Conservation (phyloP, 2,329 filamentous ascomycete genomes). For the Celoporthe dispersa region DNA sequence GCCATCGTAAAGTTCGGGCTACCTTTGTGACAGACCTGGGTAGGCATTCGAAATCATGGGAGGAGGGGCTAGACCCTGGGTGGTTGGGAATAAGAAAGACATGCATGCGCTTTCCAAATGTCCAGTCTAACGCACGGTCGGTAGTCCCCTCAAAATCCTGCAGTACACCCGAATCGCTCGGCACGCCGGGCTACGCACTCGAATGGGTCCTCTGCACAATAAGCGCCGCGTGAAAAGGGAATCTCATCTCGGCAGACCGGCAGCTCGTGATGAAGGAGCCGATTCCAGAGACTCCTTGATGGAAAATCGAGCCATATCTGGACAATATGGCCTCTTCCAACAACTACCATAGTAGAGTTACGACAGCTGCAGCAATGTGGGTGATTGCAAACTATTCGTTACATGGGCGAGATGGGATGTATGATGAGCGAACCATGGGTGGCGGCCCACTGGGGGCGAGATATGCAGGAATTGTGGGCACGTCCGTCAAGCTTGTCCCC, state of each 20-base stretch:
- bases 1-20: background rate
- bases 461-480: constrained; percentile 14
- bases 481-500: constrained; percentile 9
- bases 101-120: background rate
- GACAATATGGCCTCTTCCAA: constrained; percentile 2
- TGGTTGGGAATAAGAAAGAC: background rate
- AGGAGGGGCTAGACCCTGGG: background rate
- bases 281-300: background rate
- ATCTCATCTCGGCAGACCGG: background rate
- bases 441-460: background rate
- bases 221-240: constrained; percentile 5
- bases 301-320: constrained; percentile 10
- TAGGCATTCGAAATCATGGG: background rate
- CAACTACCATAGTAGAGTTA: background rate
- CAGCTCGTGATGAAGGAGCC: background rate
- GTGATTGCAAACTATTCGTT: background rate
- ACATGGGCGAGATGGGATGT: background rate
- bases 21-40: background rate
- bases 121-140: background rate
- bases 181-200: background rate
- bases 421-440: constrained; percentile 2
- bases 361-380: constrained; percentile 7
- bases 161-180: constrained; percentile 10
- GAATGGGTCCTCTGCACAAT: background rate
- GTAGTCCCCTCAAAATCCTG: background rate